Percentiles rank a stretch among this genome's conserved stretches.
phyloP scores from a whole-genome alignment of 306 rosid species.

The Trifolium repens region DNA sequence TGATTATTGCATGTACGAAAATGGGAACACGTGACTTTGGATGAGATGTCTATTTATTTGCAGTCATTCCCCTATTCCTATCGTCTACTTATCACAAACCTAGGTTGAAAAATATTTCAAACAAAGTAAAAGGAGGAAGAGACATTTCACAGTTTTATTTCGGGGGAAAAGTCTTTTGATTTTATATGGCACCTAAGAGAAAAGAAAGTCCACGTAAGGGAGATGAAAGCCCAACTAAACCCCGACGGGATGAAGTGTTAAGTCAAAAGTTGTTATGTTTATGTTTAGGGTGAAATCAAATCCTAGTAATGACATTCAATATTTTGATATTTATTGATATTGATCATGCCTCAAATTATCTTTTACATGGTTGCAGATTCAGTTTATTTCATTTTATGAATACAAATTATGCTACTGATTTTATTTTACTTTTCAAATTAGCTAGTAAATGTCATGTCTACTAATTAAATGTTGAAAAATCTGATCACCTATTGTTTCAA shows the following conservation, averaged over 20 bases:
- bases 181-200: slow-evolving; percentile 9
- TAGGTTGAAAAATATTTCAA: slow-evolving; percentile 15
- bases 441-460: slow-evolving; percentile 22
- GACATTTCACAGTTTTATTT: slow-evolving; percentile 4
- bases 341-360: not conserved
- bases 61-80: not conserved
- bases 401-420: slow-evolving; percentile 4
- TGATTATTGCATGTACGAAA: slow-evolving; percentile 15
- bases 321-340: slow-evolving; percentile 13
- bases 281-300: slow-evolving; percentile 1
- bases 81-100: not conserved
- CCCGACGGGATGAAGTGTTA: slow-evolving; percentile 39
- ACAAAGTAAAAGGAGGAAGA: not conserved
- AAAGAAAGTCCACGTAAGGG: not conserved
- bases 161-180: not conserved
- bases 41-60: not conserved
- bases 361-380: no score
- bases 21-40: slow-evolving; percentile 29
- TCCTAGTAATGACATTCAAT: slow-evolving; percentile 18
- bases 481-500: slow-evolving; percentile 18
- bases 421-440: slow-evolving; percentile 17
- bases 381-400: no score
- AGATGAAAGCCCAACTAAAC: not conserved
- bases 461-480: slow-evolving; percentile 21
- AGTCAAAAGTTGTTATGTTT: not conserved